These are phyloP conservation scores for Agastache rugosa DNA, from an alignment of 257 asterid genomes.

Conservation along the genomic window DNA sequence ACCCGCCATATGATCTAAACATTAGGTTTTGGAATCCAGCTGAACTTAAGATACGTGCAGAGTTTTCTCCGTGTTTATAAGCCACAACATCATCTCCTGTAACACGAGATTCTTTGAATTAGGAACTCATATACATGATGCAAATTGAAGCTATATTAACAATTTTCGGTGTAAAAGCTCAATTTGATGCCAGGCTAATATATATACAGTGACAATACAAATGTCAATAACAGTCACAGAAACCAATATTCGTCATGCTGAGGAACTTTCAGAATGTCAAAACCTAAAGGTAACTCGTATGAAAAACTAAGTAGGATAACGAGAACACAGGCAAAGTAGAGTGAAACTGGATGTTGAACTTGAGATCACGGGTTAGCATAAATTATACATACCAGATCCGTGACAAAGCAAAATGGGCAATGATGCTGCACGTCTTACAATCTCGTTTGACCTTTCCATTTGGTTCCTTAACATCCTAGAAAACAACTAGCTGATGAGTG, in stretches of 20 bases:
- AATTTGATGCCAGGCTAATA: neutral
- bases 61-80: conserved; percentile 66
- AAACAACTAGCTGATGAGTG: conserved; percentile 35
- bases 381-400: conserved; percentile 65
- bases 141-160: neutral
- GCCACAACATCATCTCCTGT: conserved; percentile 88
- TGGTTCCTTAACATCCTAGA: conserved; percentile 65
- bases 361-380: neutral
- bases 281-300: too few relatives aligned
- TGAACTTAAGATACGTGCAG: conserved; percentile 54
- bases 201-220: too few relatives aligned
- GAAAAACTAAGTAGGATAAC: too few relatives aligned
- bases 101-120: conserved; percentile 35
- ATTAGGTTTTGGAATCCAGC: conserved; percentile 66
- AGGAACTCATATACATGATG: neutral
- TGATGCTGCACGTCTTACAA: conserved; percentile 67
- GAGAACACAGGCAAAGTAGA: too few relatives aligned
- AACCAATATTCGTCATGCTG: too few relatives aligned
- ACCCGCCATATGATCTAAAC: conserved; percentile 73
- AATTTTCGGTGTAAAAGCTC: neutral
- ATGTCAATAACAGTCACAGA: too few relatives aligned
- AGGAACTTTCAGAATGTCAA: too few relatives aligned
- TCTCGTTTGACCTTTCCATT: conserved; percentile 57
- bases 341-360: neutral
- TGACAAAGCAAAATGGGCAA: conserved; percentile 81